Base-by-base conservation (phyloP, 495 filamentous ascomycete species). In the Oleoguttula mirabilis region DNA sequence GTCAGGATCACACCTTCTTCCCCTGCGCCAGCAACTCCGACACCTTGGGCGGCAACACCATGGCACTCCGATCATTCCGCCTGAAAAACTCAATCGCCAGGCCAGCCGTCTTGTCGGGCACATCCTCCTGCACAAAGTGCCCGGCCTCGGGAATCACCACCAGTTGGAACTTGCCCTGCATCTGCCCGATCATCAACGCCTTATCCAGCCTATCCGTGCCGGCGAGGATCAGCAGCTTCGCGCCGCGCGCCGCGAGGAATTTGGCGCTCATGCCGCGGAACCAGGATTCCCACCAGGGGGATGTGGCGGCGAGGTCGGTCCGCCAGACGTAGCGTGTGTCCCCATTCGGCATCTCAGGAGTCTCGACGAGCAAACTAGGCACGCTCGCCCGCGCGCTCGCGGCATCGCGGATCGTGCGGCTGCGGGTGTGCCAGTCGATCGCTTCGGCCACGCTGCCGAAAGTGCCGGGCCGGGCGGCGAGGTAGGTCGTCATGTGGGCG, bases 151-250 rank as follows among this genome's bases (percentile, higher is more conserved):
- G 92, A 46, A 96, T 79, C 14, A 99, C 88, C 39, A 93, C 80
- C 14, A 99, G 68, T 42, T 94, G 87, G 57, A 95, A 99, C 67
- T 95, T 95, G 80, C 86, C 86, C 71, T 94, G 87, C 87, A 94
- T 94, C 62, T 96, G 90, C 12, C 86, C 90, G 57, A 96, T 96
- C 64, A 88, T 94, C 50, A 96, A 60, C 52, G 96, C 90, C 54
- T 82, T 92, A 58, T 96, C 90, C 36, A 99, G 61, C 41, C 92
- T 70, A 62, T 99, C 90, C 11, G 90, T 96, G 4, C 90, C 90
- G 4, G 90, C 92, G 12, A 99, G 71, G 21, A 99, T 63, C 20
- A 99, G 65, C 45, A 96, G 57, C 62, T 99, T 99, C 32, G 87
- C 90, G 7, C 88, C 90, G 35, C 72, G 72, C 0, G 79, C 82